A percentile compares a stretch with the other conserved stretches of the same genome.
Conservation (phyloP, 1,284 basidiomycete genomes). For the Ceratobasidium sp. region DNA sequence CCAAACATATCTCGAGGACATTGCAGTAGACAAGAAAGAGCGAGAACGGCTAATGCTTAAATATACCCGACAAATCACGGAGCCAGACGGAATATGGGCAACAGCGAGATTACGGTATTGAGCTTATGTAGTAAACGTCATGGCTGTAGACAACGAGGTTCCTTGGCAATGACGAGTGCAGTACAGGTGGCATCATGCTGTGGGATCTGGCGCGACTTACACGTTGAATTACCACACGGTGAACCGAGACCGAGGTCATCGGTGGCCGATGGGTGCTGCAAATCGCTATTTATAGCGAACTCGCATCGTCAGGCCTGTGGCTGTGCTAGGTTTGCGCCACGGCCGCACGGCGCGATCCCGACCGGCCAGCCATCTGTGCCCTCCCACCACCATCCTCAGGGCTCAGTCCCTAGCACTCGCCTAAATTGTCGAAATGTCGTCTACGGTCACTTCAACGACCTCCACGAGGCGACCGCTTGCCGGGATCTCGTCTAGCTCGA, state of each 20-base stretch:
- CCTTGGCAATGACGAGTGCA: not conserved
- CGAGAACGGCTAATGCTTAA: conserved; percentile 85
- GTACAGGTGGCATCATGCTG: not conserved
- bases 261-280: not conserved
- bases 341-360: conserved; percentile 2
- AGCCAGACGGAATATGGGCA: conserved; percentile 70
- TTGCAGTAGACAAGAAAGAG: conserved; percentile 83
- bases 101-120: conserved; percentile 61
- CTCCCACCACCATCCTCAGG: conserved; percentile 4
- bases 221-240: not conserved
- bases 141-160: not conserved
- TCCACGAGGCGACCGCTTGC: conserved; percentile 2
- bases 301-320: not conserved
- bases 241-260: not conserved
- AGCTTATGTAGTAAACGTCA: not conserved
- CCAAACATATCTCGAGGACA: conserved; percentile 77
- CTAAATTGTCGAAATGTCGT: no score
- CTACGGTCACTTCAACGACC: not conserved
- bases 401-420: not conserved
- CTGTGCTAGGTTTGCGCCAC: not conserved
- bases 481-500: not conserved
- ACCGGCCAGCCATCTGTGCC: not conserved
- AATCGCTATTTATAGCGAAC: conserved; percentile 7
- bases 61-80: conserved; percentile 79
- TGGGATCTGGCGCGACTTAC: not conserved